Evolutionary conservation across 768 basidiomycete species (phyloP).

Genomic region (Rhodotorula sphaerocarpa): DNA sequence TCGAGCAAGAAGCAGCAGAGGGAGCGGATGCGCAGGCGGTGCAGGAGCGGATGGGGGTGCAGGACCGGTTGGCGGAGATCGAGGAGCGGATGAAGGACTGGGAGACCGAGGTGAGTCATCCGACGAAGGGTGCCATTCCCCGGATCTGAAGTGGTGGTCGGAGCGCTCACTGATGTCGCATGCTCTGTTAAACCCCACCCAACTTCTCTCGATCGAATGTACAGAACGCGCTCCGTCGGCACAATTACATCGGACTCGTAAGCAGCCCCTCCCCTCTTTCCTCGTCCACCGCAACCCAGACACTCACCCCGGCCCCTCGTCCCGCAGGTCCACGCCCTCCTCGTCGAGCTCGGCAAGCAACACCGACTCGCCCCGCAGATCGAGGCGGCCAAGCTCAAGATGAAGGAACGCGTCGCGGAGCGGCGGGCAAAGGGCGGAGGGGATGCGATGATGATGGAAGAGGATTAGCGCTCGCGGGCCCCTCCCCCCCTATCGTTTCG

Average conservation of each 20-base stretch:
- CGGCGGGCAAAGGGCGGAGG: constrained; percentile 43
- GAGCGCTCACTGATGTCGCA: too few species aligned
- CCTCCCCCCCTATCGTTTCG: too few species aligned
- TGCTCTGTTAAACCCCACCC: too few species aligned
- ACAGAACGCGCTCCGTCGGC: constrained; percentile 66
- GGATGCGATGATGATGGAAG: constrained; percentile 17
- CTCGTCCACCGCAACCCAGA: not conserved
- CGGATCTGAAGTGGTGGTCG: too few species aligned
- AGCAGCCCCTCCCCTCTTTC: not conserved
- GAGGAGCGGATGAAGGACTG: constrained; percentile 36
- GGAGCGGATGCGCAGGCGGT: constrained; percentile 54
- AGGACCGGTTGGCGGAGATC: constrained; percentile 53
- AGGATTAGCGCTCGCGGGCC: constrained; percentile 15
- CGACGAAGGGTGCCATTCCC: not conserved
- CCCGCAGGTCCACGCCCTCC: constrained; percentile 51
- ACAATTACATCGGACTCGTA: constrained; percentile 65
- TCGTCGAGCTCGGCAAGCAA: constrained; percentile 64
- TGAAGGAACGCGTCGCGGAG: constrained; percentile 49
- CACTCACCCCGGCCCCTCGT: too few species aligned
- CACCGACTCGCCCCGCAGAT: constrained; percentile 51
- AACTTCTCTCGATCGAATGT: too few species aligned
- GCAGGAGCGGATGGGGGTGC: constrained; percentile 56
- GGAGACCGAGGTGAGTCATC: constrained; percentile 23
- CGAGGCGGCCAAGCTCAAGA: constrained; percentile 47
- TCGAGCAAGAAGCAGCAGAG: too few species aligned